A percentile compares a stretch with the other conserved stretches of the same genome.
These are phyloP conservation scores for Colletotrichum sp. DNA, from an alignment of 2,329 filamentous ascomycete species.

Conservation along the genomic window DNA sequence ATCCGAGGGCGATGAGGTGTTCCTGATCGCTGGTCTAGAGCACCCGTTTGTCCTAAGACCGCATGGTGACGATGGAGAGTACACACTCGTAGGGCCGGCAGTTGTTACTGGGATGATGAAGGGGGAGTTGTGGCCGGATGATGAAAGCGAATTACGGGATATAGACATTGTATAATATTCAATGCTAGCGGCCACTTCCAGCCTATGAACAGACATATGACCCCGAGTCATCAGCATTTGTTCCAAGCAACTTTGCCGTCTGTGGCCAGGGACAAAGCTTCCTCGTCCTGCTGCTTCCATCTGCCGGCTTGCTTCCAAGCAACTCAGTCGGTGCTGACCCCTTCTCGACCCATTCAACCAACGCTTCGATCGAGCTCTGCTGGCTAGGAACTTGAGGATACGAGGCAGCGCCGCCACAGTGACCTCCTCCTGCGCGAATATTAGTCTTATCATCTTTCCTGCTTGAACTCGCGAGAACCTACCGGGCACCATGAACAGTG, in stretches of 20 bases:
- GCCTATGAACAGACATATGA: background rate
- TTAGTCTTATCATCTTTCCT: too few relatives aligned
- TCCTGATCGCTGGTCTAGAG: accelerated
- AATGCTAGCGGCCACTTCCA: background rate
- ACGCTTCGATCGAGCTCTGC: background rate
- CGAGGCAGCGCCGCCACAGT: background rate
- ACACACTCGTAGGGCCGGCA: background rate
- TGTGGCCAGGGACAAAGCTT: slow-evolving; percentile 7
- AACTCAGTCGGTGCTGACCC: background rate
- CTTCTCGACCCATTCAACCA: slow-evolving; percentile 1
- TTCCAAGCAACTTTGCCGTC: background rate
- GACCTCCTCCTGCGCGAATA: slow-evolving; percentile 7
- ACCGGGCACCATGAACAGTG: slow-evolving; percentile 1
- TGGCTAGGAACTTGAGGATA: slow-evolving; percentile 2
- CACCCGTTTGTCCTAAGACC: background rate
- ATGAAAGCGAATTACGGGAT: background rate
- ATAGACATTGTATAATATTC: background rate
- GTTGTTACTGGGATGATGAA: background rate
- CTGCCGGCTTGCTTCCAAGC: background rate
- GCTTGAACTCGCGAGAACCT: accelerated
- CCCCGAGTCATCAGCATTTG: background rate
- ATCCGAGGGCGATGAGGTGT: background rate
- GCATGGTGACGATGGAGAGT: background rate
- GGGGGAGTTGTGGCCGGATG: background rate
- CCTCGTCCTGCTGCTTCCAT: background rate